These are phyloP conservation scores for Pichia sp. DNA, from an alignment of 1,139 yeast species.

Conservation along the genomic window DNA sequence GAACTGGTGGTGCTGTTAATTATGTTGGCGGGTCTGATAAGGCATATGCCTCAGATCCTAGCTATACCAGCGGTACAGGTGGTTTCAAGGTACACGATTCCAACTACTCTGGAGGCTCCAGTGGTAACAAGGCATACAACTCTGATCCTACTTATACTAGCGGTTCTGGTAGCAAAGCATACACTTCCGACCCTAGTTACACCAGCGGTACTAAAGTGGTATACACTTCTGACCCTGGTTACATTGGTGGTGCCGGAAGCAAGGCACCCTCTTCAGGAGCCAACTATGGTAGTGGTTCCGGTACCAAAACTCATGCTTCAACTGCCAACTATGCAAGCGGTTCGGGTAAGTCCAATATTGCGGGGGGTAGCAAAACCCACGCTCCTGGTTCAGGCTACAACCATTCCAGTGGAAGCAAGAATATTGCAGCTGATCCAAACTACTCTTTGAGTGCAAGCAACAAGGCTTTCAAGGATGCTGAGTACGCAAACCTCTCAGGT, in stretches of 20 bases:
- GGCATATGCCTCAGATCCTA: neutral
- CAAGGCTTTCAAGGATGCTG: too few species aligned
- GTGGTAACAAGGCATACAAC: neutral
- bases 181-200: neutral
- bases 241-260: too few species aligned
- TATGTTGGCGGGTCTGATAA: neutral
- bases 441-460: neutral
- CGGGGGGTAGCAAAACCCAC: neutral
- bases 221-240: too few species aligned
- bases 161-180: neutral
- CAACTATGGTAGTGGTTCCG: neutral
- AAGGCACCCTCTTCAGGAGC: too few species aligned
- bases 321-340: too few species aligned
- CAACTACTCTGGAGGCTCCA: neutral
- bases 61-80: neutral
- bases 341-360: neutral
- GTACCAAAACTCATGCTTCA: neutral
- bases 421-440: too few species aligned
- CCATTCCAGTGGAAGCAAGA: too few species aligned
- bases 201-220: neutral
- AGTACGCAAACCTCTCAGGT: too few species aligned
- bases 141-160: neutral
- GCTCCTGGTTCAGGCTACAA: neutral
- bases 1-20: neutral
- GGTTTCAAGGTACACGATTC: too few species aligned